These are phyloP conservation scores for Chiua sp. DNA, from an alignment of 1,284 basidiomycete species.

Conservation along the genomic window DNA sequence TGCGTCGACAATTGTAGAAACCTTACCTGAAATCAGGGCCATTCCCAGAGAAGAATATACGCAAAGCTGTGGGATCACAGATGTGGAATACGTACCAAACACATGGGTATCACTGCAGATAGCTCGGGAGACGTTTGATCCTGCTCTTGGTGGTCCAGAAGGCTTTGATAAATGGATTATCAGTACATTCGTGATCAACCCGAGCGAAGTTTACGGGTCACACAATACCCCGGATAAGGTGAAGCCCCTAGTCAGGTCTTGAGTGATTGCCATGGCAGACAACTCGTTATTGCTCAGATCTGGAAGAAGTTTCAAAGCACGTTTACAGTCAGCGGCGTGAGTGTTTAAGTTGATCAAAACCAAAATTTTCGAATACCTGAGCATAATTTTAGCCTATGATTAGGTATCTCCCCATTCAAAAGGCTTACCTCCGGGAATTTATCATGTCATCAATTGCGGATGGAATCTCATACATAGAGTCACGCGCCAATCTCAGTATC, in stretches of 20 bases:
- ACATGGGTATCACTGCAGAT: conserved; percentile 59
- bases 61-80: conserved; percentile 44
- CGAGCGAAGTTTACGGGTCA: conserved; percentile 68
- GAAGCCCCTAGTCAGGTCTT: neutral
- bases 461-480: conserved; percentile 76
- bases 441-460: conserved; percentile 65
- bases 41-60: conserved; percentile 47
- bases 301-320: conserved; percentile 70
- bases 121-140: conserved; percentile 57
- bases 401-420: conserved; percentile 30
- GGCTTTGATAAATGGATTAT: conserved; percentile 71
- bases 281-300: conserved; percentile 48
- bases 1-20: conserved; percentile 41
- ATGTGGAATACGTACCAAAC: conserved; percentile 46
- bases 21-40: conserved; percentile 56
- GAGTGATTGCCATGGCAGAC: neutral
- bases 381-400: conserved; percentile 22
- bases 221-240: conserved; percentile 70
- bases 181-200: conserved; percentile 62
- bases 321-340: conserved; percentile 56
- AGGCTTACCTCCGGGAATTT: conserved; percentile 16
- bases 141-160: conserved; percentile 57
- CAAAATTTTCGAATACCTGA: neutral
- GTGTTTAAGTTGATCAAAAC: conserved; percentile 18
- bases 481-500: conserved; percentile 65